Evolutionary conservation across 169 alveolate species (phyloP), one percentile per base, ranked within the genome.

Genomic region (Plasmodium inui): DNA sequence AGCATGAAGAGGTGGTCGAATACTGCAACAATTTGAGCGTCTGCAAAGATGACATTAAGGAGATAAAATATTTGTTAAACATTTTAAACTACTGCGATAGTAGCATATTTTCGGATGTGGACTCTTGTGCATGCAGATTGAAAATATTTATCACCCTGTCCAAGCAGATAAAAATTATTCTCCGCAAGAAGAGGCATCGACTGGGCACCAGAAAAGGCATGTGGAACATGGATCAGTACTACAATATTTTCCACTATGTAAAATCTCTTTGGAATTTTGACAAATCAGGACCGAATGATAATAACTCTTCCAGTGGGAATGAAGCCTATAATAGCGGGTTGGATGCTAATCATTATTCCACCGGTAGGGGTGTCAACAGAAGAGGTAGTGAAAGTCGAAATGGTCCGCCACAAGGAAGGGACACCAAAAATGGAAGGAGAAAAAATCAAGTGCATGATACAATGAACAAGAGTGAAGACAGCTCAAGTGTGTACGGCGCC

Each of bases 101-200:
- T 78, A 46, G 73, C 74, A 80, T 91, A 17, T 91, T 81, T 76
- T 74, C 92, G 30, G 95, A 91, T 82, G 92, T 91, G 2, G 95
- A 91, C 55, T 91, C 95, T 1, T 91, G 95, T 72, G 95, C 95
- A 46, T 91, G 95, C 37, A 70, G 95, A 71, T 67, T 91, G 34
- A 91, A 91, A 91, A 91, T 91, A 14, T 91, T 91, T 39, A 22
- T 91, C 12, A 91, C 91, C 2, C 57, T 91, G 30, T 91, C 92
- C 0, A 91, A 91, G 44, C 95, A 91, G 26, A 82, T 82, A 28
- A 91, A 91, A 91, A 72, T 91, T 28, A 91, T 44, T 17, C 12
- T 91, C 6, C 83, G 44, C 30, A 91, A 91, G 84, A 91, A 82
- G 41, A 81, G 67, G 37, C 84, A 91, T 57, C n/a, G 95, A 44